A percentile compares a stretch with the other conserved stretches of the same genome.
Conservation (phyloP, 1,139 yeast species). For the Arxiozyma slooffiae region DNA sequence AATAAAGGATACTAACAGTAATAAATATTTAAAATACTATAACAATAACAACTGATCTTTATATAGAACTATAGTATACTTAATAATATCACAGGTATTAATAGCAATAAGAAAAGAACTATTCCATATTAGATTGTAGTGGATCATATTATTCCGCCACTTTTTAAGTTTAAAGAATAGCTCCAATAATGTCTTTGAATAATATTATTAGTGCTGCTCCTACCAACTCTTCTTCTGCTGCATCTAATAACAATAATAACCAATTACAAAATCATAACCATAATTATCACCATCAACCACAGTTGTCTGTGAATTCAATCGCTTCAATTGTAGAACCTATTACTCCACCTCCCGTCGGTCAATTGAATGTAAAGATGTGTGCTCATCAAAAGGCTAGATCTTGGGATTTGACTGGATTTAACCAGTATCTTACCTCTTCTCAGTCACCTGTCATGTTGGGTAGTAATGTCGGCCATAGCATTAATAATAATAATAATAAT, state of each 20-base stretch:
- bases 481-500: not conserved
- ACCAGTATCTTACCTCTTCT: slow-evolving; percentile 21
- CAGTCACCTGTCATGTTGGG: slow-evolving; percentile 11
- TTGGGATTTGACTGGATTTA: slow-evolving; percentile 26
- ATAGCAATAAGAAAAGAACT: not conserved
- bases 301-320: slow-evolving; percentile 32
- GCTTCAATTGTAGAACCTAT: slow-evolving; percentile 35
- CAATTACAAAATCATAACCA: not conserved
- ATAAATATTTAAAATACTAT: too few relatives aligned
- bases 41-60: too few relatives aligned
- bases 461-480: not conserved
- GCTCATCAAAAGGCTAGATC: slow-evolving; percentile 30
- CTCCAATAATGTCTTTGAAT: slow-evolving; percentile 4
- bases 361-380: slow-evolving; percentile 23
- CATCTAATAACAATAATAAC: not conserved
- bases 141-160: slow-evolving; percentile 3
- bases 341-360: slow-evolving; percentile 29
- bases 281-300: slow-evolving; percentile 23
- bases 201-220: not conserved
- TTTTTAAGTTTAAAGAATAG: slow-evolving; percentile 4
- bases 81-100: not conserved
- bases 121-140: not conserved
- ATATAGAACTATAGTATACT: not conserved
- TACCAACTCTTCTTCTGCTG: not conserved
- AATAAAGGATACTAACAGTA: not conserved